phyloP scores from a whole-genome alignment of 106 monocot genomes.

The Chionographis japonica region DNA sequence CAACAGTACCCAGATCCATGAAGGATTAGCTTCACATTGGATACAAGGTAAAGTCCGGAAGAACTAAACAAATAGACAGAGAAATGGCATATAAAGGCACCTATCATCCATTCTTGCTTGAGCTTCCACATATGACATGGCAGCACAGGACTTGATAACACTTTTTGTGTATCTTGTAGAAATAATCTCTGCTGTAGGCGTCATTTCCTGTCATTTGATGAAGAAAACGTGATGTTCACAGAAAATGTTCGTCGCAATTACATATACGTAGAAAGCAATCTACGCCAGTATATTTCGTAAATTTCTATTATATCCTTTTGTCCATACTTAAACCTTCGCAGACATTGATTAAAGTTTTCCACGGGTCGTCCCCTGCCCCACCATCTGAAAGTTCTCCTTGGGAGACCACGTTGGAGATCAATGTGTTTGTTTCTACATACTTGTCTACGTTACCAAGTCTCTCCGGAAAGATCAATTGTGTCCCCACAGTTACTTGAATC shows the following conservation, averaged over 20 bases:
- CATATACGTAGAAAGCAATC: neutral
- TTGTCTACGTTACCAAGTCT: no score
- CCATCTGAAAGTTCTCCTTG: no score
- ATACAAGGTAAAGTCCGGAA: neutral
- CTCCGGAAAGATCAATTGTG: no score
- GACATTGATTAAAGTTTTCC: no score
- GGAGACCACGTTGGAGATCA: no score
- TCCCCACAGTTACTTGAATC: no score
- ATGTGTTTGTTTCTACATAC: no score
- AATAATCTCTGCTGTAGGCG: slow-evolving; percentile 74
- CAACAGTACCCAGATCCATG: neutral
- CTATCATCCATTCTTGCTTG: slow-evolving; percentile 99
- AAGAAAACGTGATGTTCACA: slow-evolving; percentile 4
- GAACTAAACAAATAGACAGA: slow-evolving; percentile 1
- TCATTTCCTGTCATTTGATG: slow-evolving; percentile 76
- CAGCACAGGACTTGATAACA: slow-evolving; percentile 97
- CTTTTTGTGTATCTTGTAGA: slow-evolving; percentile 97
- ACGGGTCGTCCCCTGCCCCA: no score
- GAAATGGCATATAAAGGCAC: slow-evolving; percentile 25
- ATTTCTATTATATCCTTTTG: no score
- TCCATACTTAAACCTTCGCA: no score
- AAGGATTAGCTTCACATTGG: neutral
- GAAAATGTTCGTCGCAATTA: neutral
- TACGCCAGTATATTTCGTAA: neutral
- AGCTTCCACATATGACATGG: slow-evolving; percentile 98